Evolutionary conservation across 768 basidiomycete species (phyloP).

Genomic region (Sistotremastrum suecicum): DNA sequence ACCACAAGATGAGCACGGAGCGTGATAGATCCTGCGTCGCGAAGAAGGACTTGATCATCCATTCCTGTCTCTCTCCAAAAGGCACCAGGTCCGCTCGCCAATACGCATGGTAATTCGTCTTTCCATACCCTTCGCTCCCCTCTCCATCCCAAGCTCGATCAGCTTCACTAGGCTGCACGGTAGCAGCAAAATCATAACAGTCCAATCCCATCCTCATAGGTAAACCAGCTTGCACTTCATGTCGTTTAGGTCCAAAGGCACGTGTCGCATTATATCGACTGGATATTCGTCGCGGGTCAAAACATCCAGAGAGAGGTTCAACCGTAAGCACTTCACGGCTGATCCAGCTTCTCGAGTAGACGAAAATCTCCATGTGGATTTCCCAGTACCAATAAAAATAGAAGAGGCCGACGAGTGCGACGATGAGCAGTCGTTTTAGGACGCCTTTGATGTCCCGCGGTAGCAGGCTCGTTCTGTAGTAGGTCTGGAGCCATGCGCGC

Average conservation of each 20-base stretch:
- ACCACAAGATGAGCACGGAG: conserved; percentile 75
- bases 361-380: conserved; percentile 72
- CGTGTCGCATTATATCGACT: conserved; percentile 54
- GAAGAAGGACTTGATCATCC: conserved; percentile 87
- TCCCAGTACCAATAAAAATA: conserved; percentile 38
- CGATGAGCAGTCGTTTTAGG: conserved; percentile 9
- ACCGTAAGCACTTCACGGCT: conserved; percentile 53
- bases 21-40: conserved; percentile 67
- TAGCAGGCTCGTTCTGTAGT: no score
- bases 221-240: conserved; percentile 70
- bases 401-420: conserved; percentile 35
- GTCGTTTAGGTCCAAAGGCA: conserved; percentile 44
- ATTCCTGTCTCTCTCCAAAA: conserved; percentile 73
- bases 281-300: conserved; percentile 45
- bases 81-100: conserved; percentile 83
- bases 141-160: background rate
- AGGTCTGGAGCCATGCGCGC: no score
- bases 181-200: conserved; percentile 88
- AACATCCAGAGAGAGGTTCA: conserved; percentile 59
- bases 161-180: conserved; percentile 30
- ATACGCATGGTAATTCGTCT: conserved; percentile 76
- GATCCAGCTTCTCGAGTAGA: conserved; percentile 70
- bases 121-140: conserved; percentile 16
- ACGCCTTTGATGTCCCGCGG: no score
- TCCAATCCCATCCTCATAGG: conserved; percentile 68